These are phyloP conservation scores for Coemansia sp. DNA, from an alignment of 192 early-diverging fungal species.

Conservation along the genomic window DNA sequence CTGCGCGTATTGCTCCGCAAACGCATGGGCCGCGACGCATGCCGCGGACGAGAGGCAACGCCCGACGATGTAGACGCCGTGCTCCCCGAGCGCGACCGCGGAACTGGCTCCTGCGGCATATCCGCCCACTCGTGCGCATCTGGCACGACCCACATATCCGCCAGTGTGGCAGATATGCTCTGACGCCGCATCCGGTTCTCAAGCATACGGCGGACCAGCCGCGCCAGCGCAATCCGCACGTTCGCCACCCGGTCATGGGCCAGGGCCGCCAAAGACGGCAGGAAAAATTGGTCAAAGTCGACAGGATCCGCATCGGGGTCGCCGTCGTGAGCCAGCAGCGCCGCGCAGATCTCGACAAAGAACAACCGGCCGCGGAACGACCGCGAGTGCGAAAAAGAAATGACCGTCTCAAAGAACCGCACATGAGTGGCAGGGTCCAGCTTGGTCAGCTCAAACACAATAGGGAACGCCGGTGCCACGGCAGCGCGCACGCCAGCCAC, in stretches of 20 bases:
- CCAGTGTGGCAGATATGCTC: slow-evolving; percentile 27
- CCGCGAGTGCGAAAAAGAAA: slow-evolving; percentile 42
- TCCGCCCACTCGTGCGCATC: too few species aligned
- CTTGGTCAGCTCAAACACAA: slow-evolving; percentile 45
- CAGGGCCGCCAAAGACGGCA: slow-evolving; percentile 55
- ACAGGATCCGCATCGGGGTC: slow-evolving; percentile 50
- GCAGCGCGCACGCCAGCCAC: slow-evolving; percentile 54
- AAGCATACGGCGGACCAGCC: slow-evolving; percentile 47
- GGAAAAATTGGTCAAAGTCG: slow-evolving; percentile 64
- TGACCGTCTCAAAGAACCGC: slow-evolving; percentile 45
- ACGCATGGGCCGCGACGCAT: neutral
- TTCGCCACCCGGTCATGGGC: slow-evolving; percentile 62
- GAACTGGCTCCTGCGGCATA: too few species aligned
- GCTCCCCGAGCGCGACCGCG: too few species aligned
- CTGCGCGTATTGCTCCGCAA: slow-evolving; percentile 3
- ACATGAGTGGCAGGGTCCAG: slow-evolving; percentile 32
- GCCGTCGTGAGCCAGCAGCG: slow-evolving; percentile 56
- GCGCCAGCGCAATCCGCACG: slow-evolving; percentile 64
- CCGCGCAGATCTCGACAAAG: slow-evolving; percentile 65
- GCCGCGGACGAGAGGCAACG: too few species aligned
- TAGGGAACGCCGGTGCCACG: slow-evolving; percentile 34
- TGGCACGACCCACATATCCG: slow-evolving; percentile 14
- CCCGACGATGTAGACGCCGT: too few species aligned
- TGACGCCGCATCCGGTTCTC: slow-evolving; percentile 36
- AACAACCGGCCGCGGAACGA: slow-evolving; percentile 50